Conservation (phyloP, 352 stramenopile species). For the Salisapilia sapeloensis region DNA sequence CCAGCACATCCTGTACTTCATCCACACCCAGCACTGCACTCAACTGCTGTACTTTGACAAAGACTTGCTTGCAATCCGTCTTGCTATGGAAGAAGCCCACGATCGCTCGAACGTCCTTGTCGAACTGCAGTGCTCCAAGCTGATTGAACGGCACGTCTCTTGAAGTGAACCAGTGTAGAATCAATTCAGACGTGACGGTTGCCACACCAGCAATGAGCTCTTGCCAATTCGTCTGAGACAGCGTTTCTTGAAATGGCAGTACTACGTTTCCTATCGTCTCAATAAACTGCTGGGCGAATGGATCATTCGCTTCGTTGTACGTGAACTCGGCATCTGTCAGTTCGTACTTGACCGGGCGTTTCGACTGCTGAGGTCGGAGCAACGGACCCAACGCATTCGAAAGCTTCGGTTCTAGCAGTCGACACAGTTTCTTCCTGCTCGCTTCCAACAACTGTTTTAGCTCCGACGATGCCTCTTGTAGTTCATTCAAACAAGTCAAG, state of each 20-base stretch:
- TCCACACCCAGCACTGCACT: constrained; percentile 61
- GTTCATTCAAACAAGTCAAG: constrained; percentile 38
- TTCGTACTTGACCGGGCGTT: constrained; percentile 48
- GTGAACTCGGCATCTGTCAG: constrained; percentile 77
- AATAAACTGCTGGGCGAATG: constrained; percentile 66
- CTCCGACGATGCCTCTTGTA: constrained; percentile 58
- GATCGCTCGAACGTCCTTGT: constrained; percentile 73
- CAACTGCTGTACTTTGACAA: constrained; percentile 45
- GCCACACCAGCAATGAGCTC: constrained; percentile 31
- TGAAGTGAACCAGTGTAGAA: constrained; percentile 50
- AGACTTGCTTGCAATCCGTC: constrained; percentile 26
- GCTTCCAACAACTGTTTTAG: constrained; percentile 47
- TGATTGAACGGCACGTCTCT: constrained; percentile 50
- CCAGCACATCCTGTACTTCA: constrained; percentile 42
- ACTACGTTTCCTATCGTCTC: constrained; percentile 34
- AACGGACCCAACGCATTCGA: constrained; percentile 23
- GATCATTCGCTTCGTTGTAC: constrained; percentile 77
- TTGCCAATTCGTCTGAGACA: constrained; percentile 44
- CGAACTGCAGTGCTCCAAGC: constrained; percentile 69
- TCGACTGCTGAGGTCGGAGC: constrained; percentile 17
- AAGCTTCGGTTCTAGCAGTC: constrained; percentile 66
- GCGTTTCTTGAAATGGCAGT: constrained; percentile 18
- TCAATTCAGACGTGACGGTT: constrained; percentile 14
- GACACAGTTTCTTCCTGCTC: constrained; percentile 54
- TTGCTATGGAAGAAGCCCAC: constrained; percentile 37